Base-by-base conservation (phyloP, 805 yeast species). In the Metschnikowia reukaufii region DNA sequence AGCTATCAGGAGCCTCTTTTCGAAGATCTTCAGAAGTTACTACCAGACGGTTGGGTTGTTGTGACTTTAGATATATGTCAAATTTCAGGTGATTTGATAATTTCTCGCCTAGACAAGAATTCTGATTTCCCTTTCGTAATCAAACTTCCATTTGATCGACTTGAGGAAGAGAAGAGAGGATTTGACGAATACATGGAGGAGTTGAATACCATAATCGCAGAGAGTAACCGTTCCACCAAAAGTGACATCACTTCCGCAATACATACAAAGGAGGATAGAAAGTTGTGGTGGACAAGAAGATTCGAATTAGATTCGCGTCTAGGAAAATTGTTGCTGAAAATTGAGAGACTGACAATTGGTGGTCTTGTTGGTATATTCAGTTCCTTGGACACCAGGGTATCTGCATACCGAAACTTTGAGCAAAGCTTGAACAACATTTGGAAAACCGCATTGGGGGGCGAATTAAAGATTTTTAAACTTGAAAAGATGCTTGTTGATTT, bases 271-370 rank as follows among this genome's bases (percentile, higher is more conserved):
- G 84, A 81, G 35, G 85, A 83, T 25, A 72, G 89, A 41, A 76
- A 74, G 38, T 52, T 67, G 6, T 92, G 97, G 97, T 94, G 97
- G 96, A 73, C 74, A 34, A 67, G 69, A 23, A 68, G 97, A 40
- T 79, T 78, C 45, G 65, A 63, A 0, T 67, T 90, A 15, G 97
- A 92, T 62, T 61, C 68, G 8, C 64, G 75, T 39, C 59, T 92
- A 43, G 62, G 74, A 33, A 63, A 62, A 1, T 63, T 90, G n/a
- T 60, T 92, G n/a, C 56, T 61, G 0, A 69, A 70, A 27, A 75
- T 88, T 7, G 92, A 88, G 45, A 62, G 63, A 18, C 67, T 70
- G 45, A 88, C 97, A 91, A 67, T 92, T 31, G 89, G 92, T 12
- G 95, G 92, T 0, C 86, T 89, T 54, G 67, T 67, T 43, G 83